These are phyloP conservation scores for Podaxis mareebaensis DNA, from an alignment of 768 basidiomycete species.

Conservation along the genomic window DNA sequence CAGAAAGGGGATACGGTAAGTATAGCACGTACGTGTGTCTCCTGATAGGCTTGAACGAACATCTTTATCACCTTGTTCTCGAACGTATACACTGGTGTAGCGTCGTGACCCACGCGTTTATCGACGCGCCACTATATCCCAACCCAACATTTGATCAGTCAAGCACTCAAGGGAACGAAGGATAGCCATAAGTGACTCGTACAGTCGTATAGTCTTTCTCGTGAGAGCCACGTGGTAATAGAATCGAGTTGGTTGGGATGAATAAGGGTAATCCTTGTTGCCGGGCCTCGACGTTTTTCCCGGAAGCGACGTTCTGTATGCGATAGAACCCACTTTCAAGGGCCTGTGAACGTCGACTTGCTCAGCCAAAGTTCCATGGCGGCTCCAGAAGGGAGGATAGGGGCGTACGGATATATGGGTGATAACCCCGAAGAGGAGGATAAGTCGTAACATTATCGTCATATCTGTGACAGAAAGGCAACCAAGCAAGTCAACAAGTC, in stretches of 20 bases:
- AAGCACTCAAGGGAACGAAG: neutral
- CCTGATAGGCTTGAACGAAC: neutral
- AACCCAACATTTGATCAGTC: neutral
- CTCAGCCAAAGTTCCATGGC: neutral
- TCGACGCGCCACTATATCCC: constrained; percentile 2
- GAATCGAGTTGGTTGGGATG: neutral
- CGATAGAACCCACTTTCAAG: constrained; percentile 5
- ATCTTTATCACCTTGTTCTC: constrained; percentile 7
- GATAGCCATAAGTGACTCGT: neutral
- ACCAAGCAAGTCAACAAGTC: neutral
- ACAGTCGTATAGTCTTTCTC: constrained; percentile 6
- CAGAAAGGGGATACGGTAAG: no score
- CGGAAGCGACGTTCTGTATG: constrained; percentile 1
- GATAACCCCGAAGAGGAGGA: neutral
- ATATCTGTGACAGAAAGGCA: neutral
- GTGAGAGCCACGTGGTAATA: neutral
- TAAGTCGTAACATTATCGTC: neutral
- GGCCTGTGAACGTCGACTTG: neutral
- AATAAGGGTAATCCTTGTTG: constrained; percentile 6
- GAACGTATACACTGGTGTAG: neutral
- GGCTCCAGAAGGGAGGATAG: neutral
- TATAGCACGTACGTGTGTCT: neutral
- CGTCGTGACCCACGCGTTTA: neutral
- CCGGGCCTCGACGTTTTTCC: neutral
- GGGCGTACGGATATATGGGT: neutral